Conservation (phyloP, 2,329 filamentous ascomycete species). For the Lecanicillium sp. region DNA sequence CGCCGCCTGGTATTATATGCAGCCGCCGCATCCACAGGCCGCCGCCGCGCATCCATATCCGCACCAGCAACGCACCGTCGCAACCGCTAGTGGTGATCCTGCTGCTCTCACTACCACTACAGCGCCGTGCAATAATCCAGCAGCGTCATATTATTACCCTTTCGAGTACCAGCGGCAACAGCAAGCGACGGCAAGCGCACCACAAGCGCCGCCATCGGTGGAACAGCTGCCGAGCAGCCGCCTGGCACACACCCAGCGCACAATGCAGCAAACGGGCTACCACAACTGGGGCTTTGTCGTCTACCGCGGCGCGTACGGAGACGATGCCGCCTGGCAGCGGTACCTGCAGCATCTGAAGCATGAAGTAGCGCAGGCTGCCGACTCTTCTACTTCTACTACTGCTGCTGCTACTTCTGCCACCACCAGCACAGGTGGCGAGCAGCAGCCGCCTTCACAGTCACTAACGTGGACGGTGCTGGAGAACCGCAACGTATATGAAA, state of each 20-base stretch:
- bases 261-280: constrained; percentile 5
- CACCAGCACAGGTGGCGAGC: constrained; percentile 1
- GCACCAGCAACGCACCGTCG: too few relatives aligned
- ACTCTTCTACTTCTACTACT: background rate
- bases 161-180: background rate
- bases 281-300: constrained; percentile 7
- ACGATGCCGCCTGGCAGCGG: background rate
- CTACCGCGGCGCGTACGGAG: constrained; percentile 5
- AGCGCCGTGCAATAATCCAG: too few relatives aligned
- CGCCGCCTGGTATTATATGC: too few relatives aligned
- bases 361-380: background rate
- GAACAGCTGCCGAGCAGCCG: background rate
- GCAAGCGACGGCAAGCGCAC: background rate
- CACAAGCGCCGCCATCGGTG: background rate
- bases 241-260: constrained; percentile 4
- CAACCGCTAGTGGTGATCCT: too few relatives aligned
- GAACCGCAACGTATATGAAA: constrained; percentile 2
- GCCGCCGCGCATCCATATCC: too few relatives aligned
- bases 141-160: too few relatives aligned
- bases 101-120: too few relatives aligned
- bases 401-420: background rate
- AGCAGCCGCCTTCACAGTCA: background rate
- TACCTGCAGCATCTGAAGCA: constrained; percentile 1
- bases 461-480: constrained; percentile 7
- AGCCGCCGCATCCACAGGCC: too few relatives aligned